Evolutionary conservation across 2,329 filamentous ascomycete species (phyloP), one percentile per base, ranked within the genome.

Genomic region (Colletotrichum simmondsii): DNA sequence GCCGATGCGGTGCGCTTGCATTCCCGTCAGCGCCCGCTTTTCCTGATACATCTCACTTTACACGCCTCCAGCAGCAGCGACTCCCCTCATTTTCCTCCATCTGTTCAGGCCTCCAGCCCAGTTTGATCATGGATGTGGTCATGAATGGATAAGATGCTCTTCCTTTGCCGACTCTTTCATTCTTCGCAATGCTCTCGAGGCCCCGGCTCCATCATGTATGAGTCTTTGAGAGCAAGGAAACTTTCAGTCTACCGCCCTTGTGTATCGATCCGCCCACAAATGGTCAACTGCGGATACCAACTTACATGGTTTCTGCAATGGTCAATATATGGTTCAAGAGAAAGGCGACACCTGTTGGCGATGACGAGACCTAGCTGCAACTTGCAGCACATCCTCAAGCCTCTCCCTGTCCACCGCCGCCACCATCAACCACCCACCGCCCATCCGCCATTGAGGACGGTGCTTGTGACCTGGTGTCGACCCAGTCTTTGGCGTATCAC

Each of bases 401-500:
- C 52, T 24, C 52, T 54, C 22, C 52, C 52, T 54, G 52, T 26
- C 52, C 52, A 54, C 52, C 14, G 12, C 46, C 60, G 60, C 61
- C 61, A 37, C 61, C 30, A 14, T 24, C 22, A 28, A 35, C 70
- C 66, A 58, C 67, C 70, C 66, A 58, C 67, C 53, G 35, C 37
- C 35, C 19, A 19, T 62, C 42, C 53, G 24, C 35, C 26, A 35
- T 54, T 46, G 32, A 42, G n/a, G 22, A 37, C 7, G 28, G 60
- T 63, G 60, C 70, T 72, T 72, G 70, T 70, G 70, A 72, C 70
- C 65, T 56, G 14, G 59, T 65, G 60, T 46, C 66, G 35, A 58
- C 59, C 28, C 52, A 49, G 42, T 16, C 24, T 46, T 49, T 59
- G 68, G 54, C 61, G 62, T 49, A 56, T 66, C 68, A 61, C 54